phyloP scores from a whole-genome alignment of 1,284 basidiomycete genomes.

The Ustilago trichophora region DNA sequence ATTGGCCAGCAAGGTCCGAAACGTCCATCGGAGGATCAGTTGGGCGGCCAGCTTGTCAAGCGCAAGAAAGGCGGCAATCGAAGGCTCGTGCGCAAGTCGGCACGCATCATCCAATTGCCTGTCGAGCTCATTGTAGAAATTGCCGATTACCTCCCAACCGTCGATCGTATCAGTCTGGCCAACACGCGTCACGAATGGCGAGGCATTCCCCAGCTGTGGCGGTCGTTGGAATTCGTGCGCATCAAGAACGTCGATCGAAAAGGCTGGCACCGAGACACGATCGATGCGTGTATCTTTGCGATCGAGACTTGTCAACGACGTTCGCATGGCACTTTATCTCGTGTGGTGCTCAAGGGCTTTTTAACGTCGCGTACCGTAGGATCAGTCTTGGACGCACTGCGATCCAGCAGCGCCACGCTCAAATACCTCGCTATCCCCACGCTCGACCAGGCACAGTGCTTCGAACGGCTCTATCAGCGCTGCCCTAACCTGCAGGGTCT shows the following conservation, averaged over 20 bases:
- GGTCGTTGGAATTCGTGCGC: slow-evolving; percentile 8
- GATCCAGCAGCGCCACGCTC: neutral
- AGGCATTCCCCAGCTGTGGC: slow-evolving; percentile 16
- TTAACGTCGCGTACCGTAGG: neutral
- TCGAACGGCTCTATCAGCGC: slow-evolving; percentile 4
- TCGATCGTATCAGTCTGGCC: slow-evolving; percentile 15
- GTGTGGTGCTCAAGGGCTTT: slow-evolving; percentile 11
- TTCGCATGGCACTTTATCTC: slow-evolving; percentile 4
- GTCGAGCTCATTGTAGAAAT: slow-evolving; percentile 12
- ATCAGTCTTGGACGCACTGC: neutral
- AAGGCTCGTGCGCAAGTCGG: neutral
- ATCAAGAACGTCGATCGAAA: neutral
- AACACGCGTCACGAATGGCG: slow-evolving; percentile 8
- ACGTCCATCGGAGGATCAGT: neutral
- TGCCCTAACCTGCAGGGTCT: slow-evolving; percentile 4
- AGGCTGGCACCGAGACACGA: slow-evolving; percentile 15
- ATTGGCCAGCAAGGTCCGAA: neutral
- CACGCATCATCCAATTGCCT: neutral
- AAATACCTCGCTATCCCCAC: slow-evolving; percentile 12
- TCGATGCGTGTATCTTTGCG: slow-evolving; percentile 9
- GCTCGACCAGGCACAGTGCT: slow-evolving; percentile 7
- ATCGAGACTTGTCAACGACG: slow-evolving; percentile 21
- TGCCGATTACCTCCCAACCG: neutral
- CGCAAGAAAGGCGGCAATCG: neutral
- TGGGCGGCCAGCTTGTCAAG: neutral